phyloP scores from a whole-genome alignment of 306 rosid species.

The Trichosanthes truncata region DNA sequence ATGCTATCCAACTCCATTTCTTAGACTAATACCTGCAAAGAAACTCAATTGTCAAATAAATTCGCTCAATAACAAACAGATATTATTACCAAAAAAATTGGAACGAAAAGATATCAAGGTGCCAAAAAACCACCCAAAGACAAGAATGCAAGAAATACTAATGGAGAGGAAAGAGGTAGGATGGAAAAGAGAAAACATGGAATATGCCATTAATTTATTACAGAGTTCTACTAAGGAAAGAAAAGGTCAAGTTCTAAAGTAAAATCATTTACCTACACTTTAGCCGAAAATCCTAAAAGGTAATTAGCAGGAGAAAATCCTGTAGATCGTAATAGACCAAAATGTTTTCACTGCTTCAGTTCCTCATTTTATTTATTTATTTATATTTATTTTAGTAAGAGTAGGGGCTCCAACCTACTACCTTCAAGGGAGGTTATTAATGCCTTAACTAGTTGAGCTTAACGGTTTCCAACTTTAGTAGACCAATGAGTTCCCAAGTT shows the following conservation, averaged over 20 bases:
- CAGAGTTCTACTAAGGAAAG: not conserved
- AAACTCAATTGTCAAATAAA: not conserved
- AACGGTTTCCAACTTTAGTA: not conserved
- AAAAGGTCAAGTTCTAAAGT: not conserved
- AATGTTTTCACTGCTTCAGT: not conserved
- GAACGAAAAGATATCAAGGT: not conserved
- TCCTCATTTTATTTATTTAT: not conserved
- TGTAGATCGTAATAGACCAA: not conserved
- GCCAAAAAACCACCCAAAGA: not conserved
- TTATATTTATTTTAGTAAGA: not conserved
- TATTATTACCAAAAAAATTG: not conserved
- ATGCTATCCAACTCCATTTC: conserved; percentile 67
- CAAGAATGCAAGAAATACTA: not conserved
- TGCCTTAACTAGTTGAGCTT: not conserved
- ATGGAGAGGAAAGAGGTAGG: not conserved
- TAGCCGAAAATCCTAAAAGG: not conserved
- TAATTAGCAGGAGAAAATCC: not conserved
- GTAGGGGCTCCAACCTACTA: not conserved
- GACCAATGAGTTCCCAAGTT: not conserved
- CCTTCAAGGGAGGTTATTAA: not conserved
- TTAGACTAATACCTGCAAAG: conserved; percentile 1
- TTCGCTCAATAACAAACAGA: not conserved
- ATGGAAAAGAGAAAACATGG: not conserved
- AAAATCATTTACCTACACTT: not conserved
- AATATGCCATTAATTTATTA: not conserved